Evolutionary conservation across 805 yeast genomes (phyloP), one percentile per base, ranked within the genome.

Genomic region (Blastobotrys chiropterorum): DNA sequence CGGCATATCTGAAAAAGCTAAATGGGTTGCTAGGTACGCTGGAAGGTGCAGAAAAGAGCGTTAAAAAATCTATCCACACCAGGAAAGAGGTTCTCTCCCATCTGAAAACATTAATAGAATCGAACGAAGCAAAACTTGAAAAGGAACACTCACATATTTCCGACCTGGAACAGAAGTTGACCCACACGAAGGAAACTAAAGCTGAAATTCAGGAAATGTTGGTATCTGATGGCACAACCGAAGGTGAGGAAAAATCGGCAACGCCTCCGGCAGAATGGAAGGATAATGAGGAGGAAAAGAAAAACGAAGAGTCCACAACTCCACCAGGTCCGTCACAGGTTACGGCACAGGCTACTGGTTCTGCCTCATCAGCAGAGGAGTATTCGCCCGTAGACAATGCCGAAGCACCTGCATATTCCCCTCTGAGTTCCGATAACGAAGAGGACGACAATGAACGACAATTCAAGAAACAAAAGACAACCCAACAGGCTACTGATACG

Each of bases 381-480:
- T 63, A 58, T 46, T 17, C 49, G 2, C 49, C 52, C 16, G 58
- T 50, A 39, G 59, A 57, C 19, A 53, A 52, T 22, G 53, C 52
- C 41, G 52, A 49, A 11, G 61, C 53, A 13, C 62, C 63, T 1
- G 56, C 51, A n/a, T 56, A 58, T 52, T 43, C 59, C 43, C 57
- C 65, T 30, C 22, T 58, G 48, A 47, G 61, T 53, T 52, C 59
- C 1, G 75, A 71, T 44, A 11, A 26, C 11, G 80, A 82, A 30
- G 80, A 74, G 19, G 68, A 54, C 39, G 70, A 62, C 7, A 59
- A 53, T 5, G 60, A 52, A 8, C 63, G 67, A 4, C 58, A 58
- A 1, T 49, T 60, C 3, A 66, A 67, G 43, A 63, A 59, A 51
- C 52, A 53, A 22, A 62, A 55, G 56, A 26, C 34, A 26, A 26